These are phyloP conservation scores for Leccinellum albellum DNA, from an alignment of 768 basidiomycete species.

Conservation along the genomic window DNA sequence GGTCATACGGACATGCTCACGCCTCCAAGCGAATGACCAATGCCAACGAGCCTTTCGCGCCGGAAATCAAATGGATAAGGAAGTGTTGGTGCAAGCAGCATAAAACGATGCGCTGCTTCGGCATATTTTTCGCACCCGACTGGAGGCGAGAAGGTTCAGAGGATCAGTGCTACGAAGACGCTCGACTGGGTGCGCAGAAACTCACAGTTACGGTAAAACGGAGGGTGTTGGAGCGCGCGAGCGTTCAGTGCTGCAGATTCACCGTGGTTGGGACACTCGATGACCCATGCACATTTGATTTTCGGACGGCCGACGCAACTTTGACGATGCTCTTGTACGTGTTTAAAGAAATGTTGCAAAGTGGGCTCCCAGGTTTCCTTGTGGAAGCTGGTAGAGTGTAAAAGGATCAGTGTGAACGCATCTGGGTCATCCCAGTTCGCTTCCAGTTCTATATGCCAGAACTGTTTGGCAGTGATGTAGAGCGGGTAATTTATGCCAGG, in stretches of 20 bases:
- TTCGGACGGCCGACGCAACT: not conserved
- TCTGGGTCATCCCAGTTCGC: constrained; percentile 34
- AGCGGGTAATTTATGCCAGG: constrained; percentile 45
- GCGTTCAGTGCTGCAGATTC: constrained; percentile 55
- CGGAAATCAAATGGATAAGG: constrained; percentile 46
- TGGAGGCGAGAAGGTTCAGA: constrained; percentile 18
- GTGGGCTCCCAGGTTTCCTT: constrained; percentile 73
- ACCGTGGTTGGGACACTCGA: constrained; percentile 75
- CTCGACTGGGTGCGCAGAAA: not conserved
- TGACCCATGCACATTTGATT: constrained; percentile 49
- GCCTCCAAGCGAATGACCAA: constrained; percentile 68
- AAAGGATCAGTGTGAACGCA: constrained; percentile 54
- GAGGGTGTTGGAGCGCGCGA: constrained; percentile 38
- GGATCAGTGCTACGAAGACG: not conserved
- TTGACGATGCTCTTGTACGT: constrained; percentile 7
- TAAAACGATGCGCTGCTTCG: constrained; percentile 53
- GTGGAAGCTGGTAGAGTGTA: constrained; percentile 72
- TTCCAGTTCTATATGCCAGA: constrained; percentile 43
- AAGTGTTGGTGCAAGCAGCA: constrained; percentile 38
- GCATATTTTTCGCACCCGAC: constrained; percentile 68
- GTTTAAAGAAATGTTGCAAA: constrained; percentile 44
- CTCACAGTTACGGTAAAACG: constrained; percentile 48
- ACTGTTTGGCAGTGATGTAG: constrained; percentile 54
- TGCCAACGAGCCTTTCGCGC: constrained; percentile 50
- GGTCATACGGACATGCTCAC: constrained; percentile 50